A percentile compares a stretch with the other conserved stretches of the same genome.
Evolutionary conservation across 1,284 basidiomycete genomes (phyloP).

Genomic region (Microbotryum scabiosae): DNA sequence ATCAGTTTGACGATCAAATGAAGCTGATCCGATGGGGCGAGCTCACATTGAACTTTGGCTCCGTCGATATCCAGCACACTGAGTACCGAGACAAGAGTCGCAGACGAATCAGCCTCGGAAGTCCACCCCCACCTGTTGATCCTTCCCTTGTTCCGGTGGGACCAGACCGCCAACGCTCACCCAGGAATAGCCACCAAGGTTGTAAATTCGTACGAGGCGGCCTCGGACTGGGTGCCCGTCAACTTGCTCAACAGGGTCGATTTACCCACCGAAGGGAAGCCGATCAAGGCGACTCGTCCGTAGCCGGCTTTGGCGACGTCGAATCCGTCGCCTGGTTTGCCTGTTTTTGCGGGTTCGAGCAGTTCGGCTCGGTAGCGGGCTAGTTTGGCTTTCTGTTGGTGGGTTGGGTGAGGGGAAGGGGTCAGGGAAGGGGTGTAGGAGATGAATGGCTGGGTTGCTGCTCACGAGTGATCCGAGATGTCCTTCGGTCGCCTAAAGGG

Average conservation of each 20-base stretch:
- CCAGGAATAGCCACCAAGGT: conserved; percentile 69
- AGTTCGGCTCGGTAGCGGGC: conserved; percentile 47
- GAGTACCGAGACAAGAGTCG: conserved; percentile 27
- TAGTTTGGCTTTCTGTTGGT: conserved; percentile 65
- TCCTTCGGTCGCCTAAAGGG: conserved; percentile 7
- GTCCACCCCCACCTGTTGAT: neutral
- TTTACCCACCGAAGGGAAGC: conserved; percentile 42
- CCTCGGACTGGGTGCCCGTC: conserved; percentile 79
- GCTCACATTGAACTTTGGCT: conserved; percentile 65
- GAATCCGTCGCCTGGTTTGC: conserved; percentile 62
- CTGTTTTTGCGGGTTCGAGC: conserved; percentile 47
- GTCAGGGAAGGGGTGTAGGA: conserved; percentile 48
- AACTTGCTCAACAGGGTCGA: conserved; percentile 86
- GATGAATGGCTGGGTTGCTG: neutral
- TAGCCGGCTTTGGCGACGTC: conserved; percentile 80
- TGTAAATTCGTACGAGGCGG: conserved; percentile 73
- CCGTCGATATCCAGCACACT: conserved; percentile 82
- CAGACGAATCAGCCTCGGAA: neutral
- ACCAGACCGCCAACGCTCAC: conserved; percentile 4
- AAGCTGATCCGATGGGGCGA: conserved; percentile 29
- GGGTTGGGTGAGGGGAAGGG: neutral
- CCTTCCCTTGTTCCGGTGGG: no score
- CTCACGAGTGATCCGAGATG: neutral
- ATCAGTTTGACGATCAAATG: neutral
- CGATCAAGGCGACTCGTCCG: conserved; percentile 61